Conservation (phyloP, 768 basidiomycete genomes). For the Mycena kentingensis region DNA sequence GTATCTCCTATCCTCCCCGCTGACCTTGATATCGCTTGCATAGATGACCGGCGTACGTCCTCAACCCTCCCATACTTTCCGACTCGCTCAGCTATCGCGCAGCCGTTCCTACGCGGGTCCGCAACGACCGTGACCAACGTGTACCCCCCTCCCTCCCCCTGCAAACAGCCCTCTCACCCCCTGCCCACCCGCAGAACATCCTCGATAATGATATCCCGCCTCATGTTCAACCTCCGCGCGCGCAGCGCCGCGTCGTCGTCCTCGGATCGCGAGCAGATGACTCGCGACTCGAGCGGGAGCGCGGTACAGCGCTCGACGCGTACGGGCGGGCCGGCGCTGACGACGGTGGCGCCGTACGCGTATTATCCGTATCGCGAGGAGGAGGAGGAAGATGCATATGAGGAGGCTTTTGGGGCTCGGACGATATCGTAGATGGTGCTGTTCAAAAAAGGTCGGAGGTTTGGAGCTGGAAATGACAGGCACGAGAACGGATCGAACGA, state of each 20-base stretch:
- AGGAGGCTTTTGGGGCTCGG: too few relatives aligned
- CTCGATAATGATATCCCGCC: constrained; percentile 40
- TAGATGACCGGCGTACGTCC: constrained; percentile 38
- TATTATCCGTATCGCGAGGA: constrained; percentile 1
- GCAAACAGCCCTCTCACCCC: neutral
- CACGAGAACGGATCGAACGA: too few relatives aligned
- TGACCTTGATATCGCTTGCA: neutral
- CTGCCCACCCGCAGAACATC: constrained; percentile 31
- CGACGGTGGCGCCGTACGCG: constrained; percentile 10
- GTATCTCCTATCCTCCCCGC: neutral
- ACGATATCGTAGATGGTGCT: too few relatives aligned
- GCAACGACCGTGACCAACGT: constrained; percentile 39
- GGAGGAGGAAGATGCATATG: neutral
- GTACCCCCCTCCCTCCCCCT: constrained; percentile 24
- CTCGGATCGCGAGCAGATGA: neutral
- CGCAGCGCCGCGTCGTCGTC: constrained; percentile 20
- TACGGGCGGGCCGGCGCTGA: neutral
- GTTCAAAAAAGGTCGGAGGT: too few relatives aligned
- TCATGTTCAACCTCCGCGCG: constrained; percentile 46
- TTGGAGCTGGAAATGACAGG: too few relatives aligned
- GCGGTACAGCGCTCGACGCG: neutral
- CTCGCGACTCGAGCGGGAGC: neutral
- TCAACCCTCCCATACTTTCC: neutral
- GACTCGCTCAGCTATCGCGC: neutral
- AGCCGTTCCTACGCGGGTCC: constrained; percentile 36